phyloP scores from a whole-genome alignment of 139 green algal genomes.

The Gonium pectorale region DNA sequence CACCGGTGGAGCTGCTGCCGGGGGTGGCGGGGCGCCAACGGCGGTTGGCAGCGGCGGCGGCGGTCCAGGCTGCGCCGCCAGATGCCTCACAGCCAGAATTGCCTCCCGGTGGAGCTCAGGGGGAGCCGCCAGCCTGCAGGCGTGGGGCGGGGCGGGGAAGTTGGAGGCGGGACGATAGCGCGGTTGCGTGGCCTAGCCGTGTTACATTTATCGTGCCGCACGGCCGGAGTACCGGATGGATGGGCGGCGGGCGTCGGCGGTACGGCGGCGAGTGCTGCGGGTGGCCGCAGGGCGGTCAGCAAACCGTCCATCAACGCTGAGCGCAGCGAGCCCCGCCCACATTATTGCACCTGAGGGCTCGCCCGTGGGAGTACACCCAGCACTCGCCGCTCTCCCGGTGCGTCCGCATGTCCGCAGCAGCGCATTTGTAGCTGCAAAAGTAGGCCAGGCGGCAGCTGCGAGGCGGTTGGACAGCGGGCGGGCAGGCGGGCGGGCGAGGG shows the following conservation, averaged over 20 bases:
- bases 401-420: background rate
- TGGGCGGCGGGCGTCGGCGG: too few species aligned
- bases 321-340: too few species aligned
- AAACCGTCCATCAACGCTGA: too few species aligned
- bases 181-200: too few species aligned
- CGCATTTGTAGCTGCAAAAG: slow-evolving; percentile 37
- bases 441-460: slow-evolving; percentile 18
- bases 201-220: too few species aligned
- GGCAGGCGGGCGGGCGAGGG: too few species aligned
- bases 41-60: too few species aligned
- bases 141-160: background rate
- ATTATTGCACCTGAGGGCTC: background rate
- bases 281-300: too few species aligned
- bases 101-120: slow-evolving; percentile 1
- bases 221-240: too few species aligned
- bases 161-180: background rate
- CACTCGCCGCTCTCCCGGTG: slow-evolving; percentile 45
- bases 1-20: background rate
- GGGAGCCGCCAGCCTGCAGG: slow-evolving; percentile 7
- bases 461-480: too few species aligned
- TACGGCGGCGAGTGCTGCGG: too few species aligned
- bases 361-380: slow-evolving; percentile 1
- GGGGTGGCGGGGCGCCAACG: background rate
- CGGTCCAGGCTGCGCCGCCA: too few species aligned
- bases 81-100: slow-evolving; percentile 1